Percentiles rank a stretch among this genome's conserved stretches.
Evolutionary conservation across 2,329 filamentous ascomycete genomes (phyloP).

Genomic region (Ciborinia camelliae): DNA sequence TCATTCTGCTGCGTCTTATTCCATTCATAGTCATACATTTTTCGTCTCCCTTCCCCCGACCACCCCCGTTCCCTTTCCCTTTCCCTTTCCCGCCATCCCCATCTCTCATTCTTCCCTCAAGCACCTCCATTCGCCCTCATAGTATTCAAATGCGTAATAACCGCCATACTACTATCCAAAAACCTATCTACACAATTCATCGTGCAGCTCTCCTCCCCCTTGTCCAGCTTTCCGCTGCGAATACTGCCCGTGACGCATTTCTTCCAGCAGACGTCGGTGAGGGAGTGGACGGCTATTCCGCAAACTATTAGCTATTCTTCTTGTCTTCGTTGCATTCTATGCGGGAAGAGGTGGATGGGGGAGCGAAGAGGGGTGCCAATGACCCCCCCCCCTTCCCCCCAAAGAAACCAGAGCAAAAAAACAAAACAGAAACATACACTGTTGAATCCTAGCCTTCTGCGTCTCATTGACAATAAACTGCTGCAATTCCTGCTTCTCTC

Average conservation of each 20-base stretch:
- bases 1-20: no score
- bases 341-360: no score
- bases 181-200: conserved; percentile 93
- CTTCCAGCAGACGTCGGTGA: conserved; percentile 83
- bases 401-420: not conserved
- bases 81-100: conserved; percentile 6
- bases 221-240: conserved; percentile 68
- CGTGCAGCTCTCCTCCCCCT: conserved; percentile 76
- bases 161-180: conserved; percentile 80
- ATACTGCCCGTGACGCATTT: conserved; percentile 83
- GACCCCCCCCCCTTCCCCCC: not conserved
- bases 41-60: no score
- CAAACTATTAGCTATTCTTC: conserved; percentile 41
- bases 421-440: conserved; percentile 41
- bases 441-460: conserved; percentile 69
- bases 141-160: conserved; percentile 79
- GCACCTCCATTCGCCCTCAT: conserved; percentile 42
- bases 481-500: conserved; percentile 83
- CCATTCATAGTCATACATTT: not conserved
- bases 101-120: not conserved
- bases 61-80: no score
- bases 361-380: not conserved
- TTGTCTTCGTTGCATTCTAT: not conserved
- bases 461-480: conserved; percentile 80
- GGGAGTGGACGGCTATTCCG: conserved; percentile 57